Base-by-base conservation (phyloP, 148 eudicot genomes). In the Persicaria maculosa region DNA sequence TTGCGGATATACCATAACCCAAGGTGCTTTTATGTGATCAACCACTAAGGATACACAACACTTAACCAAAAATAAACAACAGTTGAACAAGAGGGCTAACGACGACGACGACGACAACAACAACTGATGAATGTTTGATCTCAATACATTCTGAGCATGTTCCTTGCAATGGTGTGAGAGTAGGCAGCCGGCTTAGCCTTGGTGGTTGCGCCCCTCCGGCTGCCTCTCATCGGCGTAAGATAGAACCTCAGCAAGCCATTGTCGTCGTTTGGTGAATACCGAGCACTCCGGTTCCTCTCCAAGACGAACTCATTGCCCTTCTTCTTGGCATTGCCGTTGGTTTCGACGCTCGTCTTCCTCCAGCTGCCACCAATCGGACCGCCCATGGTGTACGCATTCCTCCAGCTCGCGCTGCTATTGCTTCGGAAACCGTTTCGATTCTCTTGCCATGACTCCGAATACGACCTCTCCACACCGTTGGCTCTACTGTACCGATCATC, bases 331-430 rank as follows among this genome's bases (percentile, higher is more conserved):
- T 78, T 69, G 4, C 82, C 82, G 78, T 84, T 85, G n/a, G 77
- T 72, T 61, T 86, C 88, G 14, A 81, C 80, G 25, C 64, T 80
- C 46, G 85, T 80, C 47, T 83, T 86, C 77, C 85, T 81, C 58
- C 77, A 76, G 78, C 84, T 87, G 40, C 86, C 95, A 78, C 68
- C 76, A 86, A 79, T 44, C 86, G 79, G 83, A 12, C 81, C 85
- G 20, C 81, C 82, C 7, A 83, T 57, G 70, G 64, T 73, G 75
- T 76, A 83, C 1, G 89, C 85, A 79, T 86, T 87, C 76, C 95
- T 88, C 89, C 90, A 89, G 75, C 97, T 91, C 72, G 91, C 97
- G 70, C 98, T 94, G 73, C 98, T 94, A 71, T 88, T 91, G 71
- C 98, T 91, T 5, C 96, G 81, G 74, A 84, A 77, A 52, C 82